These are phyloP conservation scores for Talaromyces marneffei DNA, from an alignment of 2,329 filamentous ascomycete genomes.

Conservation along the genomic window DNA sequence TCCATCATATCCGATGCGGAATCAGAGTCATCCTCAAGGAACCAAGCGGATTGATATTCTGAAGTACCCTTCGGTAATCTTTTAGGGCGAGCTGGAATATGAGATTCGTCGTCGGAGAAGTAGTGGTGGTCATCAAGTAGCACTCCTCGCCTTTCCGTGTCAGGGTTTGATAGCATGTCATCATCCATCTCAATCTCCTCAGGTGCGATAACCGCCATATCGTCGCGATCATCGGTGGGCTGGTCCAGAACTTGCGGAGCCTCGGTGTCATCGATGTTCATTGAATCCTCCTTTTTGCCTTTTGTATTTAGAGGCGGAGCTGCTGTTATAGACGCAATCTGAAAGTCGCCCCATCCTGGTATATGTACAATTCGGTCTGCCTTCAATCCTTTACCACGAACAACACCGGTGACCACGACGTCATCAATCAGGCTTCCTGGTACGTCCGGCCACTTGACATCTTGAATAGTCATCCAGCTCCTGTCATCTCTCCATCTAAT, in stretches of 20 bases:
- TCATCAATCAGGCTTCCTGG: conserved; percentile 43
- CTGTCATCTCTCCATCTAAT: conserved; percentile 92
- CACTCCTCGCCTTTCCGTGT: conserved; percentile 70
- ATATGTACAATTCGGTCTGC: conserved; percentile 85
- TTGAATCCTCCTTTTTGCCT: conserved; percentile 53
- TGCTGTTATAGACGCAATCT: conserved; percentile 80
- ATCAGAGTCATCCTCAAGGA: conserved; percentile 72
- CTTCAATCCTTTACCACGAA: conserved; percentile 81
- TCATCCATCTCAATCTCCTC: conserved; percentile 78
- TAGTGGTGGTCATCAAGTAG: conserved; percentile 96
- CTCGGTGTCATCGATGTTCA: conserved; percentile 60
- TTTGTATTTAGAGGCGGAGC: conserved; percentile 59
- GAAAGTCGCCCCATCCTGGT: conserved; percentile 89
- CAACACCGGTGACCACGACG: conserved; percentile 73
- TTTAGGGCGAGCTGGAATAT: conserved; percentile 59
- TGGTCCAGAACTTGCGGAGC: conserved; percentile 54
- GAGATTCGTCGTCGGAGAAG: conserved; percentile 78
- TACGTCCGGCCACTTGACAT: conserved; percentile 63
- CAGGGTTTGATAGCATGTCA: conserved; percentile 47
- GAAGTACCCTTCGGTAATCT: conserved; percentile 86
- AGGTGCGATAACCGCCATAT: conserved; percentile 75
- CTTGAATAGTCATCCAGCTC: conserved; percentile 90
- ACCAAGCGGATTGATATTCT: conserved; percentile 92
- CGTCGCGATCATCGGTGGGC: conserved; percentile 75
- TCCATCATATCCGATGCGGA: conserved; percentile 83